Base-by-base conservation (phyloP, 768 basidiomycete species). In the Amanita molliuscula region DNA sequence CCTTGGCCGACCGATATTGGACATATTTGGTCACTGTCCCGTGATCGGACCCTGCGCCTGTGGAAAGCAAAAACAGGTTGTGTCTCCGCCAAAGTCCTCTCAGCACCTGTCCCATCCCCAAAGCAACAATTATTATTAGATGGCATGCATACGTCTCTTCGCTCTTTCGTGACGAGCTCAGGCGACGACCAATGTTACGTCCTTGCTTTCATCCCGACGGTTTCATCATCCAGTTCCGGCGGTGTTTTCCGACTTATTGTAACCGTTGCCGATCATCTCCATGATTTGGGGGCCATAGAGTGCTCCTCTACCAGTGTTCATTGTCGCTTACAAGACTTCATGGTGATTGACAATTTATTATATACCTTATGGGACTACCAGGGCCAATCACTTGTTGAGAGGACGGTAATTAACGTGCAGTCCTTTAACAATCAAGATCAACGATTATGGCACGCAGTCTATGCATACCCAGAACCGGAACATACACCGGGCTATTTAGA, bases 401-500 rank as follows among this genome's bases (percentile, higher is more conserved):
- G 65, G 54, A 76, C 72, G 40, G 63, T 68, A 50, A 67, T 84
- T 23, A 68, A 71, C 50, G 48, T 76, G 42, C 63, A 66, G 40
- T 62, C 65, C 29, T 56, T 69, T 28, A 62, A 62, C 41, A 58
- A 64, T 53, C 45, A 55, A 52, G 59, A 65, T 50, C 57, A 59
- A 25, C 58, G 64, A 56, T 48, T 61, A 33, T 89, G 88, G 85
- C 66, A 67, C 47, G 66, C 70, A 25, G 78, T 77, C 6, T 67
- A 68, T 42, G 81, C 85, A 58, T 75, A 82, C n/a, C 74, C 76
- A 54, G 82, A 88, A 67, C 73, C 78, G 37, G 87, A 85, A 60
- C 72, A 86, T 58, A 88, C 88, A 0, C 86, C 93, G 15, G 79
- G 82, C n/a, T 84, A 88, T 65, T 81, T 97, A 56, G 92, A 94